Base-by-base conservation (phyloP, 1,284 basidiomycete species). In the Microbotryum silenes-acaulis region DNA sequence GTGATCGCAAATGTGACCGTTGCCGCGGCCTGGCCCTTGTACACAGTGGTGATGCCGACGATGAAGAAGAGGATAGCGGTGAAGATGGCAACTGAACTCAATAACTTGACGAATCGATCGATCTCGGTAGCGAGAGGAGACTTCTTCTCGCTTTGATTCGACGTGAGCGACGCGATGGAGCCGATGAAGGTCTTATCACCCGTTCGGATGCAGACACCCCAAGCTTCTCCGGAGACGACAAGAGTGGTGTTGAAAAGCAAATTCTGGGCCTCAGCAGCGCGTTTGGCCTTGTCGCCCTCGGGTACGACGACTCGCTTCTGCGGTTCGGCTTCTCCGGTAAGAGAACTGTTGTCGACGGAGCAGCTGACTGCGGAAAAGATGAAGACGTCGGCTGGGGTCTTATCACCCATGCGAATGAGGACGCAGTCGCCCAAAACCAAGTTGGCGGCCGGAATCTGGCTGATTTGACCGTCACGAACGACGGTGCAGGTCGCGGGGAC, bases 361-460 rank as follows among this genome's bases (percentile, higher is more conserved):
- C 85, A 75, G 66, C 85, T 84, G 3, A 80, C 80, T 0, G 82
- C 73, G 6, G 81, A 78, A 67, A 85, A 84, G 7, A 69, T 45
- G 37, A 85, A 71, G 51, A 85, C 73, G 72, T 86, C 84, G 20
- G 84, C 84, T 0, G 84, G 84, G 4, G 83, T 85, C 76, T 86
- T 86, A 74, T 85, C 83, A 54, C 84, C 84, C 61, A 78, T 80
- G 56, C 83, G 80, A 51, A 86, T 69, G 48, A 85, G 76, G 8
- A 87, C 84, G 53, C 87, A 71, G 71, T 88, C 85, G 25, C 85
- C 85, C 67, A 81, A 83, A 53, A 87, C 85, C 3, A 88, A 77
- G 25, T 83, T 80, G 18, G 82, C 78, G 12, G 85, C 85, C 29
- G 84, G 81, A 57, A 86, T 79, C 4, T 79, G 79, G 47, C 74